Evolutionary conservation across 495 filamentous ascomycete genomes (phyloP).

Genomic region (Chaetomium tenue): DNA sequence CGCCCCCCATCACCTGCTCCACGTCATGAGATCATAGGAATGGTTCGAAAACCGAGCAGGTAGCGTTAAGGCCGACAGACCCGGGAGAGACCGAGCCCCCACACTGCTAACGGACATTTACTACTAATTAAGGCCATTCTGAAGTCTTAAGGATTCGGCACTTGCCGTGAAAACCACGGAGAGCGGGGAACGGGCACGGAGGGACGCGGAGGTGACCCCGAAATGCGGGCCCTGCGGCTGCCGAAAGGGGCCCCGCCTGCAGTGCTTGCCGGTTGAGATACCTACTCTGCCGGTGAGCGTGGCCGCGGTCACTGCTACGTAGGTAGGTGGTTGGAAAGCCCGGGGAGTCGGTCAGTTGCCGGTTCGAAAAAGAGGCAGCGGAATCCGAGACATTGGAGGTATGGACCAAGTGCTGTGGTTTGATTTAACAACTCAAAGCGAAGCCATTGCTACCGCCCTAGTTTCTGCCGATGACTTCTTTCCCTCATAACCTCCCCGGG

Average conservation of each 20-base stretch:
- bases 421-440: no score
- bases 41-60: no score
- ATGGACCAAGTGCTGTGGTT: neutral
- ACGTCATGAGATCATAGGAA: neutral
- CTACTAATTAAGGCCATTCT: neutral
- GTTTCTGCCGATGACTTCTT: neutral
- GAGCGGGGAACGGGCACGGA: neutral
- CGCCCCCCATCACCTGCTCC: neutral
- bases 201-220: slow-evolving; percentile 4
- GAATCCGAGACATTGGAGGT: neutral
- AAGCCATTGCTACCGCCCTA: neutral
- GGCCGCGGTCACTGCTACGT: neutral
- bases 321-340: neutral
- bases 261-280: neutral
- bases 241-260: neutral
- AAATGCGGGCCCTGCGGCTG: neutral
- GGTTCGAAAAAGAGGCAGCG: neutral
- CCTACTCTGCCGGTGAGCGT: neutral
- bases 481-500: neutral
- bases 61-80: no score
- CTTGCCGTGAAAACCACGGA: neutral
- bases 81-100: neutral
- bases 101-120: neutral
- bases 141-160: no score
- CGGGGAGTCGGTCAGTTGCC: neutral